phyloP scores from a whole-genome alignment of 2,329 filamentous ascomycete species.

The Colletotrichum sp. region DNA sequence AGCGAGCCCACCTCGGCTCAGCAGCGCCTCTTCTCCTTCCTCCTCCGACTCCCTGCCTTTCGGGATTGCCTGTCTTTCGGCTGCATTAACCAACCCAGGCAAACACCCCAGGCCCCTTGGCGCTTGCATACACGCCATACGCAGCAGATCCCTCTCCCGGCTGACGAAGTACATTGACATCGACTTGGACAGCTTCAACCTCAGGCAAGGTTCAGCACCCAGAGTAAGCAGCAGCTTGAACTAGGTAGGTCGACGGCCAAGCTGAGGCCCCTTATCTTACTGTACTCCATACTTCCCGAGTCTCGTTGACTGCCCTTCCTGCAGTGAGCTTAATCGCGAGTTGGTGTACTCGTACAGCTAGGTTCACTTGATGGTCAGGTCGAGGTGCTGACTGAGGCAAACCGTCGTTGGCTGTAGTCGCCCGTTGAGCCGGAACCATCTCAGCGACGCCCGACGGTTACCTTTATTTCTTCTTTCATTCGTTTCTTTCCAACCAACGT shows the following conservation, averaged over 20 bases:
- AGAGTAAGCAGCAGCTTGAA: not conserved
- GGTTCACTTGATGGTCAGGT: not conserved
- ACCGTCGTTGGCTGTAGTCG: not conserved
- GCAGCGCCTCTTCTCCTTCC: not conserved
- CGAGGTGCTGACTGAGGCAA: conserved; percentile 6
- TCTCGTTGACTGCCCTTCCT: not conserved
- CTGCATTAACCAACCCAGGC: not conserved
- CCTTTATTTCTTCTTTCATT: not conserved
- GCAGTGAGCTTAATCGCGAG: not conserved
- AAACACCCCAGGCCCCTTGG: not conserved
- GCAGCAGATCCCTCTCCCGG: not conserved
- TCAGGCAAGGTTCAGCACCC: not conserved
- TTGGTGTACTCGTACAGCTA: not conserved
- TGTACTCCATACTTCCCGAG: not conserved
- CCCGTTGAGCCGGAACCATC: conserved; percentile 14
- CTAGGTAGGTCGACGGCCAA: not conserved
- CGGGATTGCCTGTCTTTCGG: not conserved
- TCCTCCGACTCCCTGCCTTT: not conserved
- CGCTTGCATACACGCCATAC: not conserved
- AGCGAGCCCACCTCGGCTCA: not conserved
- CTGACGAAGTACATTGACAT: not conserved
- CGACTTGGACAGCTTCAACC: not conserved
- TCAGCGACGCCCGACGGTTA: not conserved
- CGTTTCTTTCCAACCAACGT: not conserved
- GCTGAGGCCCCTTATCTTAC: not conserved